Evolutionary conservation across 2,329 filamentous ascomycete genomes (phyloP), one percentile per base, ranked within the genome.

Genomic region (Geosmithia putterillii): DNA sequence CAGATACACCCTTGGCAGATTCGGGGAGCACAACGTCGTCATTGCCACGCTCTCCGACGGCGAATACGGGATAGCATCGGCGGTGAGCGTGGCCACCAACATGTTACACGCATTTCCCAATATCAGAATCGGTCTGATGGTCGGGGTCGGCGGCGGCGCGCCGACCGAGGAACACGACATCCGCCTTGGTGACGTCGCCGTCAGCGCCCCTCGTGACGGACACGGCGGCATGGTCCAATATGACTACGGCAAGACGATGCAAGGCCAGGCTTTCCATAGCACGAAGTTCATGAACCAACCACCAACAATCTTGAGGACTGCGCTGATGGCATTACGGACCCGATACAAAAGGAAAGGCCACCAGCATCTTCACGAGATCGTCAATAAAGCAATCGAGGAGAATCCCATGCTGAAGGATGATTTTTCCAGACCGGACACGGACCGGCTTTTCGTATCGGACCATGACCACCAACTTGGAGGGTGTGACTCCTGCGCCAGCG

Each of bases 111-210:
- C 35, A 1, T 53, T 53, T 22, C 49, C 46, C 0, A 48, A 12
- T 4, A 43, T 49, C 10, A 44, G 42, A 1, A 37, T 41, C 1
- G 41, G 37, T 1, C 17, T 53, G 10, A 50, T 58, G 41, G 56
- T 58, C 6, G 54, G 56, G 2, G 53, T 58, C 1, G 56, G 56
- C 17, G 55, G 54, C 14, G 55, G 54, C 1, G 48, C 45, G 0
- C 56, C 56, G 3, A 43, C 42, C n/a, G 43, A 40, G 17, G 37
- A 43, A 7, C 40, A 17, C n/a, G 51, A 53, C 7, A 36, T 54
- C 6, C 46, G 47, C 28, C 46, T 54, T 1, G 52, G 52, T 3
- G 52, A 54, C 35, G 38, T 53, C 7, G 49, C 52, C 2, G 50
- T 54, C 8, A 48, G 51, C 18, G n/a, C 18, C 9, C 28, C 34